Evolutionary conservation across 441 rosid species (phyloP), one percentile per base, ranked within the genome.

Genomic region (Aleurites moluccanus): DNA sequence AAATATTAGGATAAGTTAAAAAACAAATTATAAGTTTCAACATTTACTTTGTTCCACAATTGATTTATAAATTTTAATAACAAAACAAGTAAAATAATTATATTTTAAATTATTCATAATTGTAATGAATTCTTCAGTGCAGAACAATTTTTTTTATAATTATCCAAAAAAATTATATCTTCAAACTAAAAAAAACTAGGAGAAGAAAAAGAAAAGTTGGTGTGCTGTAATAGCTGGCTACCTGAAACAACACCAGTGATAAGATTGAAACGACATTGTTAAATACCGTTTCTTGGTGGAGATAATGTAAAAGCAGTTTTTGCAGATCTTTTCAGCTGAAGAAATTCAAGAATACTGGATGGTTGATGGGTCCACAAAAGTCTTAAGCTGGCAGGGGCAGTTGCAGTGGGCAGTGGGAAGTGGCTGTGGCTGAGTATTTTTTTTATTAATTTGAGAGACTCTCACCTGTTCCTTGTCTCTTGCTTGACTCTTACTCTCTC

Each of bases 401-500:
- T 38, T n/a, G n/a, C n/a, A n/a, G n/a, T n/a, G n/a, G n/a, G n/a
- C n/a, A n/a, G n/a, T n/a, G n/a, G n/a, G n/a, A n/a, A n/a, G n/a
- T n/a, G n/a, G n/a, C n/a, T n/a, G n/a, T n/a, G 0, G 40, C 8
- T 38, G 0, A n/a, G n/a, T n/a, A n/a, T 23, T 66, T 2, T 66
- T 11, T n/a, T n/a, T n/a, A n/a, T n/a, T n/a, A n/a, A n/a, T n/a
- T n/a, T n/a, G n/a, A n/a, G n/a, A n/a, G n/a, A n/a, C n/a, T n/a
- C n/a, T n/a, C n/a, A n/a, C n/a, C n/a, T n/a, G n/a, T n/a, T n/a
- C n/a, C n/a, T n/a, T n/a, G n/a, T n/a, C n/a, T 13, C 28, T 33
- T n/a, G 35, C 77, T 66, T 42, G 64, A 55, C 67, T 45, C 78
- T 42, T 69, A 63, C 52, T 57, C 64, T n/a, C n/a, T n/a, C n/a